A percentile compares a stretch with the other conserved stretches of the same genome.
Conservation (phyloP, 1,139 yeast genomes). For the Meyerozyma smithsonii region DNA sequence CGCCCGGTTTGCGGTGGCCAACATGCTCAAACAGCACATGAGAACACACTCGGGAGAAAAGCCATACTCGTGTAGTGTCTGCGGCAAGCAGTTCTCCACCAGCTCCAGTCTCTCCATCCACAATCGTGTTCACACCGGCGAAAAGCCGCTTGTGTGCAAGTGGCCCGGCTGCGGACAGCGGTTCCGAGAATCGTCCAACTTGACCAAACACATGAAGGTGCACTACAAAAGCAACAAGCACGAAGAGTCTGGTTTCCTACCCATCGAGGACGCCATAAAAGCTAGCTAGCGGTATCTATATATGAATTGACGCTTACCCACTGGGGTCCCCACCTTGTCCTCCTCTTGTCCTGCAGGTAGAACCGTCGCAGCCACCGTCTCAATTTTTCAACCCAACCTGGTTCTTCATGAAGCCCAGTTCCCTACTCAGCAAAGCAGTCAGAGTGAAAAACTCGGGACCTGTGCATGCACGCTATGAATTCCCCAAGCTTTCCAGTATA, state of each 20-base stretch:
- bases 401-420: not conserved
- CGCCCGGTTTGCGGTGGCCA: slow-evolving; percentile 62
- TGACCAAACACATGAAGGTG: slow-evolving; percentile 80
- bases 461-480: not conserved
- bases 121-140: slow-evolving; percentile 51
- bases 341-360: not conserved
- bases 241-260: not conserved
- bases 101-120: slow-evolving; percentile 52
- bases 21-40: slow-evolving; percentile 67
- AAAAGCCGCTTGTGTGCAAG: slow-evolving; percentile 77
- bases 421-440: not conserved
- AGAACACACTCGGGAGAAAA: slow-evolving; percentile 86
- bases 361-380: not conserved
- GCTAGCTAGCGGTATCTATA: not conserved
- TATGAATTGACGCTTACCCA: not conserved
- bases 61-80: slow-evolving; percentile 44
- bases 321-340: too few species aligned
- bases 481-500: not conserved
- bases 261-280: not conserved
- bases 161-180: slow-evolving; percentile 78
- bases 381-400: not conserved
- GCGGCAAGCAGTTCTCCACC: slow-evolving; percentile 51
- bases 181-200: slow-evolving; percentile 84
- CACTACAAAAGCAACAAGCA: slow-evolving; percentile 37
- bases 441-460: not conserved